Conservation (phyloP, 2,329 filamentous ascomycete species). For the Hypoxylon sp. region DNA sequence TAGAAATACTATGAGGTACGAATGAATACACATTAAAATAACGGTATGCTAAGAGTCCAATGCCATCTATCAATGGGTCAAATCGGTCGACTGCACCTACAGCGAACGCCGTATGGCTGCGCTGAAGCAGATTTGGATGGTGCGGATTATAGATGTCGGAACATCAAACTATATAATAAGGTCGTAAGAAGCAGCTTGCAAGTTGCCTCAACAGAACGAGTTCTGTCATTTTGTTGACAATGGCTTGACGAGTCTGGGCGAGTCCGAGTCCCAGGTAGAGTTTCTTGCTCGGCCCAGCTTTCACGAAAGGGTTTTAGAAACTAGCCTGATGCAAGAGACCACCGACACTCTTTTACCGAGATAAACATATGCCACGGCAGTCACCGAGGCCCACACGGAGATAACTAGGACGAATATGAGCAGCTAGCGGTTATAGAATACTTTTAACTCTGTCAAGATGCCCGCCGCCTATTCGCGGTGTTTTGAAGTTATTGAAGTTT, state of each 20-base stretch:
- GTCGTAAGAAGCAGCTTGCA: not conserved
- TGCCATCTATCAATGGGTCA: not conserved
- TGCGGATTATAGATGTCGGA: not conserved
- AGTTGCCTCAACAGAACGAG: not conserved
- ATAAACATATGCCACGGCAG: not conserved
- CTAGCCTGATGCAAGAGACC: not conserved
- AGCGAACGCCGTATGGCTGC: not conserved
- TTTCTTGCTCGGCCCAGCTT: not conserved
- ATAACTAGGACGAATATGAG: not conserved
- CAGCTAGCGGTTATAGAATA: not conserved
- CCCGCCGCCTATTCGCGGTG: not conserved
- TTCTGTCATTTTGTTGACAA: constrained; percentile 49
- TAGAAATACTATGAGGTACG: not conserved
- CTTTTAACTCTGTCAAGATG: not conserved
- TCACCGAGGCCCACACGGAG: not conserved
- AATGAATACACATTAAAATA: not conserved
- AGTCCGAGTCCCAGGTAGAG: not conserved
- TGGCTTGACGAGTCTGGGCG: constrained; percentile 56
- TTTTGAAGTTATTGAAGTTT: not conserved
- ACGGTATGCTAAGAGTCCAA: not conserved
- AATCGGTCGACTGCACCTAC: not conserved
- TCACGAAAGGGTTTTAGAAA: not conserved
- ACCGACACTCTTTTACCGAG: not conserved
- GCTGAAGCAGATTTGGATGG: not conserved
- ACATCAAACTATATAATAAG: not conserved